These are phyloP conservation scores for Pleurotus ostreatus DNA, from an alignment of 768 basidiomycete species.

Conservation along the genomic window DNA sequence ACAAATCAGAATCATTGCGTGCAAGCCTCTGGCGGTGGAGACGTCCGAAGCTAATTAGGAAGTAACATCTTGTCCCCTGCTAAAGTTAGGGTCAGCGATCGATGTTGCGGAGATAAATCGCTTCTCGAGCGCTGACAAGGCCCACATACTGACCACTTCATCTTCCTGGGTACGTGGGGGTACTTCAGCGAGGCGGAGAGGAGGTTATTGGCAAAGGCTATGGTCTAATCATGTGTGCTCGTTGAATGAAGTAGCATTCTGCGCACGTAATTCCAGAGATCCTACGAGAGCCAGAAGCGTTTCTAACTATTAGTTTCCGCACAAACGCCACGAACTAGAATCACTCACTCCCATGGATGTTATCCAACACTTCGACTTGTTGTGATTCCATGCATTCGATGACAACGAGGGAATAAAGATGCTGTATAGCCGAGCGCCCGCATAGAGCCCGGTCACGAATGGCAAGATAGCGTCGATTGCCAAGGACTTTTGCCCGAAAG, in stretches of 20 bases:
- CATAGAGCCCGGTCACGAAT: background rate
- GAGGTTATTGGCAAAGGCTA: no score
- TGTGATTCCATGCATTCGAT: background rate
- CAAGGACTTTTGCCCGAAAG: no score
- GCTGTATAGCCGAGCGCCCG: background rate
- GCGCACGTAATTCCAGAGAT: background rate
- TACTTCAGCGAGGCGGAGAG: no score
- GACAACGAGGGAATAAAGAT: slow-evolving; percentile 4
- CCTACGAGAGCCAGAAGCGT: background rate
- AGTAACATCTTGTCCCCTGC: slow-evolving; percentile 6
- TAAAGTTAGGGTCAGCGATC: slow-evolving; percentile 1
- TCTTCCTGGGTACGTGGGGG: no score
- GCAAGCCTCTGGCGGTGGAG: background rate
- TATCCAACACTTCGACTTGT: background rate
- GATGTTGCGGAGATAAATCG: slow-evolving; percentile 8
- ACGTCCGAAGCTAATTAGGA: slow-evolving; percentile 7
- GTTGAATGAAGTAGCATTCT: no score
- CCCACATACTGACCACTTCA: no score
- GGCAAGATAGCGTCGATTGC: no score
- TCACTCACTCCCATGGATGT: background rate
- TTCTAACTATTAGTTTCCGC: background rate
- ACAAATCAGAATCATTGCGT: background rate
- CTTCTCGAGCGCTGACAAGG: background rate
- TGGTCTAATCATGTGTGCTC: no score
- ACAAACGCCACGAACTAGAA: background rate